A percentile compares a stretch with the other conserved stretches of the same genome.
Conservation (phyloP, 2,329 filamentous ascomycete species). For the Aspergillus candidus region DNA sequence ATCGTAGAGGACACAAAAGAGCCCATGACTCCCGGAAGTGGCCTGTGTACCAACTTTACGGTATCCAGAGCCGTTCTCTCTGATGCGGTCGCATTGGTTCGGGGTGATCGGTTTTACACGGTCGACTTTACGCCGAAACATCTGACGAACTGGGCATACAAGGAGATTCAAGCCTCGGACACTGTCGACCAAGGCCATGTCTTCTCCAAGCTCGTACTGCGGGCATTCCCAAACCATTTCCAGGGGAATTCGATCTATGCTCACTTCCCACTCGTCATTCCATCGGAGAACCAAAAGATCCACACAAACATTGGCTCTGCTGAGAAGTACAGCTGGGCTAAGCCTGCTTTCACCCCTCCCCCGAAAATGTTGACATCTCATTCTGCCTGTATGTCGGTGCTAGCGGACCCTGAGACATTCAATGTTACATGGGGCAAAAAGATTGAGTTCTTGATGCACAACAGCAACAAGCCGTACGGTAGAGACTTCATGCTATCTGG, state of each 20-base stretch:
- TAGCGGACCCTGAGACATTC: slow-evolving; percentile 40
- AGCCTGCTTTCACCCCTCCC: slow-evolving; percentile 24
- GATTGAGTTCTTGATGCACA: slow-evolving; percentile 41
- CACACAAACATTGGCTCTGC: slow-evolving; percentile 36
- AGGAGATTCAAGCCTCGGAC: slow-evolving; percentile 38
- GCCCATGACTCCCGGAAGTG: slow-evolving; percentile 43
- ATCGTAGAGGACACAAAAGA: slow-evolving; percentile 53
- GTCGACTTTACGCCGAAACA: slow-evolving; percentile 41
- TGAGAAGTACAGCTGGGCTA: slow-evolving; percentile 38
- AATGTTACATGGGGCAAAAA: slow-evolving; percentile 44
- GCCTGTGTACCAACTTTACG: slow-evolving; percentile 45
- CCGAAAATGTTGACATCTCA: slow-evolving; percentile 42
- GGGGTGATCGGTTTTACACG: slow-evolving; percentile 45
- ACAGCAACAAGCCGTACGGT: slow-evolving; percentile 31
- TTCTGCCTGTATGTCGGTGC: slow-evolving; percentile 39
- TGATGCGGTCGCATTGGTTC: slow-evolving; percentile 43
- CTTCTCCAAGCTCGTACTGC: slow-evolving; percentile 48
- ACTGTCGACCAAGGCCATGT: slow-evolving; percentile 45
- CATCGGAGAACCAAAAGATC: slow-evolving; percentile 42
- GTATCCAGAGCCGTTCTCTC: slow-evolving; percentile 40
- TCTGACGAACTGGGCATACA: slow-evolving; percentile 43
- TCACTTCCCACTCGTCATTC: slow-evolving; percentile 46
- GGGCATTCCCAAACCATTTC: slow-evolving; percentile 47
- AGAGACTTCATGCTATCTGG: slow-evolving; percentile 46
- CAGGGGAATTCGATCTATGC: slow-evolving; percentile 45